Conservation (phyloP, 768 basidiomycete species). For the Hygrophoropsis aurantiaca region DNA sequence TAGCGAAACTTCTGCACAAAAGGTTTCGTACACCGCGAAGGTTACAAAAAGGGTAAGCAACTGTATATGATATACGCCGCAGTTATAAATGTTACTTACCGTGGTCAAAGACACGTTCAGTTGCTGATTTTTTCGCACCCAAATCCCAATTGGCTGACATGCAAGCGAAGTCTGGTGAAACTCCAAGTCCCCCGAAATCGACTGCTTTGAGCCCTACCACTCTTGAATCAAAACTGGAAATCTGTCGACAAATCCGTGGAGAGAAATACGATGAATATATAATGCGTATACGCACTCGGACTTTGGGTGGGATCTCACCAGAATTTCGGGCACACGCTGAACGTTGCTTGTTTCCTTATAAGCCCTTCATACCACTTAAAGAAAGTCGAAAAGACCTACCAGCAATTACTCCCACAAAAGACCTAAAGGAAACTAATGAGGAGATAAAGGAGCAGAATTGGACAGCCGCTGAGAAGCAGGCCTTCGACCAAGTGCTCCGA, state of each 20-base stretch:
- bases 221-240: neutral
- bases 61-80: too few relatives aligned
- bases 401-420: neutral
- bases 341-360: slow-evolving; percentile 5
- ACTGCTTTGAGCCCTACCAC: too few relatives aligned
- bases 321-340: slow-evolving; percentile 3
- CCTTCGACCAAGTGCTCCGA: neutral
- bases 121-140: too few relatives aligned
- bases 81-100: too few relatives aligned
- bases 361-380: neutral
- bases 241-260: slow-evolving; percentile 6
- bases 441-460: slow-evolving; percentile 2
- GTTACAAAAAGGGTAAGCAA: too few relatives aligned
- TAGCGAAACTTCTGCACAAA: too few relatives aligned
- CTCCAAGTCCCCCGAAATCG: too few relatives aligned
- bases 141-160: too few relatives aligned
- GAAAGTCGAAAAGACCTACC: neutral
- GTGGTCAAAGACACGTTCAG: too few relatives aligned
- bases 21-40: too few relatives aligned
- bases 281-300: slow-evolving; percentile 8
- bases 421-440: neutral
- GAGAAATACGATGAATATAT: slow-evolving; percentile 7
- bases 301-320: slow-evolving; percentile 8
- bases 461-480: slow-evolving; percentile 3
- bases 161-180: too few relatives aligned